A percentile compares a stretch with the other conserved stretches of the same genome.
phyloP scores from a whole-genome alignment of 441 rosid genomes.

The Rhodomyrtus psidioides region DNA sequence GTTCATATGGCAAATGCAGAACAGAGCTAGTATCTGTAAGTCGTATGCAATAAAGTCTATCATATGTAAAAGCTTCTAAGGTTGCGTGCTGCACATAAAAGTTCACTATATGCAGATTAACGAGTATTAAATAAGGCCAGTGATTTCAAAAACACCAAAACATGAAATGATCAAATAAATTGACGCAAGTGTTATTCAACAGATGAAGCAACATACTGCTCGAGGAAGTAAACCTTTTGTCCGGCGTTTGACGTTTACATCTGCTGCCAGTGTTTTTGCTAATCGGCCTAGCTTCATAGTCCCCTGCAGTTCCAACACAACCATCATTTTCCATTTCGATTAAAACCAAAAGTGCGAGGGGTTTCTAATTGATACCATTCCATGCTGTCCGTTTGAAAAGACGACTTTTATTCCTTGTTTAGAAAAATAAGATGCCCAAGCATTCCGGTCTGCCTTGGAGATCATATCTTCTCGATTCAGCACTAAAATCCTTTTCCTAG shows the following conservation, averaged over 20 bases:
- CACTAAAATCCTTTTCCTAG: conserved; percentile 82
- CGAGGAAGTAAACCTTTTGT: conserved; percentile 89
- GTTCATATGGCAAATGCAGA: neutral
- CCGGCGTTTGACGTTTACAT: conserved; percentile 72
- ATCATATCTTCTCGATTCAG: conserved; percentile 95
- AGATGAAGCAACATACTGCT: conserved; percentile 34
- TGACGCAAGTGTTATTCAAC: neutral
- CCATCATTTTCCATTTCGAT: neutral
- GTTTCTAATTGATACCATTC: conserved; percentile 43
- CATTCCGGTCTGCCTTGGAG: conserved; percentile 76
- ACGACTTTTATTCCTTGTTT: conserved; percentile 69
- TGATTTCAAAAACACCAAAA: neutral
- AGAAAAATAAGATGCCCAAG: conserved; percentile 84
- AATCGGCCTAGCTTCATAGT: conserved; percentile 69
- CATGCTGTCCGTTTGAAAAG: conserved; percentile 70
- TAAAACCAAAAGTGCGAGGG: neutral
- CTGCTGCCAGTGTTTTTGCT: conserved; percentile 64
- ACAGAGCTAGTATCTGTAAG: neutral
- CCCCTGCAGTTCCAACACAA: conserved; percentile 40
- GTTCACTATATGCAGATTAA: neutral
- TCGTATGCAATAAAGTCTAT: neutral
- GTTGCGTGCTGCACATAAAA: neutral
- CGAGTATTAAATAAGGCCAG: neutral
- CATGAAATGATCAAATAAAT: too few relatives aligned
- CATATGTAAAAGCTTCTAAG: neutral